Evolutionary conservation across 73 alveolate species (phyloP).

Genomic region (Blepharisma stoltei): DNA sequence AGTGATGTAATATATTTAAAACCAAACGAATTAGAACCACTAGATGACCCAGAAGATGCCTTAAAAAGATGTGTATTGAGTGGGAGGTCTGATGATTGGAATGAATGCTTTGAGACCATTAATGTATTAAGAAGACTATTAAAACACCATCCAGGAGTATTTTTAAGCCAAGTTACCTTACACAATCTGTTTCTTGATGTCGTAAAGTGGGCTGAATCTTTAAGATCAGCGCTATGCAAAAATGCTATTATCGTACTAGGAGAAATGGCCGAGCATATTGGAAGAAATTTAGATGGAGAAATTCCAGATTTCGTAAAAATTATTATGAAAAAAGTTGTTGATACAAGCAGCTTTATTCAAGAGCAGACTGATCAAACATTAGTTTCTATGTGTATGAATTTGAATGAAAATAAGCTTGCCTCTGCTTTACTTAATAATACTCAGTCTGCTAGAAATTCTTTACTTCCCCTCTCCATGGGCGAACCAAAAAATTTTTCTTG

Average conservation of each 20-base stretch:
- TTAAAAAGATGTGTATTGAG: background rate
- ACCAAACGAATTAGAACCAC: slow-evolving; percentile 4
- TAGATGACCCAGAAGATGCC: slow-evolving; percentile 28
- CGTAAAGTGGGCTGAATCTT: slow-evolving; percentile 27
- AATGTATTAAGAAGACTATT: background rate
- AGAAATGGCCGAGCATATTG: slow-evolving; percentile 5
- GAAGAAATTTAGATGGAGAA: slow-evolving; percentile 10
- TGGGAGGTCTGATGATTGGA: slow-evolving; percentile 8
- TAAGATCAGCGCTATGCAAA: slow-evolving; percentile 9
- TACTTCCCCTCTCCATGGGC: no score
- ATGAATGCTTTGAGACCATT: slow-evolving; percentile 1
- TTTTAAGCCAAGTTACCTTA: slow-evolving; percentile 23
- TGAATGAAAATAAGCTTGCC: slow-evolving; percentile 11
- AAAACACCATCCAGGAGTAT: slow-evolving; percentile 18
- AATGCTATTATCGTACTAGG: slow-evolving; percentile 16
- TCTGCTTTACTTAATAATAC: background rate
- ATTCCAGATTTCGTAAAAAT: slow-evolving; percentile 4
- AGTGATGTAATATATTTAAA: background rate
- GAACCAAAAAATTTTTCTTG: no score
- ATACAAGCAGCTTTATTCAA: slow-evolving; percentile 17
- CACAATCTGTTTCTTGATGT: background rate
- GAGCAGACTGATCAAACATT: slow-evolving; percentile 18
- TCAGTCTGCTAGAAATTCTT: background rate
- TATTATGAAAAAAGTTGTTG: slow-evolving; percentile 27
- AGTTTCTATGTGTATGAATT: background rate